A percentile compares a stretch with the other conserved stretches of the same genome.
These are phyloP conservation scores for Stachybotrys chlorohalonatus DNA, from an alignment of 2,329 filamentous ascomycete species.

Conservation along the genomic window DNA sequence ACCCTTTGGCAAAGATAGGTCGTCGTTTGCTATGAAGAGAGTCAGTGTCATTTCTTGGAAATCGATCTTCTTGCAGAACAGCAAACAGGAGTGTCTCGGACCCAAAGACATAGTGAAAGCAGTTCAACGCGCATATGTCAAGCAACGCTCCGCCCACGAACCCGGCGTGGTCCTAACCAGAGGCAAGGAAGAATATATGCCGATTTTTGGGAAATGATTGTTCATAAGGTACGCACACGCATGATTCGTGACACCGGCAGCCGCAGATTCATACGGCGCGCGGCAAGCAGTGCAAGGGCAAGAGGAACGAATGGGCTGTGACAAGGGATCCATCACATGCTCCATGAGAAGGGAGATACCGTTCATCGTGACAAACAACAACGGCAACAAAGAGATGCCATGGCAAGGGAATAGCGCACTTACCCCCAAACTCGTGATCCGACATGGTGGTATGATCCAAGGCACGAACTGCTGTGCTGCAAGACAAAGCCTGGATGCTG, in stretches of 20 bases:
- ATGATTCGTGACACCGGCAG: not conserved
- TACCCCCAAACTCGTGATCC: conserved; percentile 57
- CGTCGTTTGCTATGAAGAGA: conserved; percentile 45
- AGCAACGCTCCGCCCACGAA: too few species aligned
- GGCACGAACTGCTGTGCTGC: not conserved
- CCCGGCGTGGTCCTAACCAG: too few species aligned
- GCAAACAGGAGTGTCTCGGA: not conserved
- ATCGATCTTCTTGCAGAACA: not conserved
- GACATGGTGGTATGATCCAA: conserved; percentile 38
- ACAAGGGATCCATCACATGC: not conserved
- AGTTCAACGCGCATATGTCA: too few species aligned
- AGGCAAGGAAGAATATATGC: not conserved
- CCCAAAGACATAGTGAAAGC: not conserved
- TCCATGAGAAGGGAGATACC: not conserved
- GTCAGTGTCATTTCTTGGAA: conserved; percentile 19
- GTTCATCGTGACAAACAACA: not conserved
- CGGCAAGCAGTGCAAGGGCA: not conserved
- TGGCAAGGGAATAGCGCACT: conserved; percentile 18
- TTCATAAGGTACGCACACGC: not conserved
- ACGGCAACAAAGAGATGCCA: not conserved
- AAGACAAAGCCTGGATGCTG: not conserved
- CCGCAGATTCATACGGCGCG: not conserved
- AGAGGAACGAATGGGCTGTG: not conserved
- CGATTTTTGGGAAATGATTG: not conserved
- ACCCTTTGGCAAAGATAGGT: conserved; percentile 58